Evolutionary conservation across 805 yeast species (phyloP), one percentile per base, ranked within the genome.

Genomic region (Wickerhamiella spandovensis): DNA sequence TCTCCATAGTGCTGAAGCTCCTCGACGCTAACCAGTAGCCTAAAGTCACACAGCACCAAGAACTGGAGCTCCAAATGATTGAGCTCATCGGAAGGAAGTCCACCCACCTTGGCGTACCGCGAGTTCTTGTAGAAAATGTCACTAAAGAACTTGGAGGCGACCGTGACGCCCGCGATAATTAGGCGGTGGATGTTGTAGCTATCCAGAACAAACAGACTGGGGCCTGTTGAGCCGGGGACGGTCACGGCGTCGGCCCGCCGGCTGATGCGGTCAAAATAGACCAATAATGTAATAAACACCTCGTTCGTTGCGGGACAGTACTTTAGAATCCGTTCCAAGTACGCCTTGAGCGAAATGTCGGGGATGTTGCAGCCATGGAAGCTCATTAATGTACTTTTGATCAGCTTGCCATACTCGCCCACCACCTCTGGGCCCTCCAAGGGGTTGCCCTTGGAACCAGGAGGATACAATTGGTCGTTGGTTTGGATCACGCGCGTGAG

Each of bases 271-370:
- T 92, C 99, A 68, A 92, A 88, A 65, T 92, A 92, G 28, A 92
- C 97, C 59, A 92, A 72, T 35, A 92, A 68, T 38, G 95, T 82
- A 46, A 92, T 69, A 65, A 89, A 92, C 32, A 92, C 97, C 64
- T 92, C 97, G 66, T 90, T 90, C 2, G 98, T 89, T n/a, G 92
- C 92, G 0, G 99, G 97, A 65, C 99, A 92, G 68, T 92, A 92
- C 67, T 90, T 90, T 64, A 90, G 77, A 25, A 92, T 90, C 62
- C 98, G 79, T 43, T 86, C 77, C 53, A 92, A 73, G 64, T 92
- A 92, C 20, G 95, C 92, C 60, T 87, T 88, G 46, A 92, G 74
- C 12, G 89, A 78, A 49, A 92, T 92, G n/a, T 94, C 95, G 1
- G 98, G 98, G 9, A 92, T 82, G 62, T 90, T 94, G 52, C 95